Conservation (phyloP, 2,329 filamentous ascomycete species). For the Penicillium aurantiogriseum region DNA sequence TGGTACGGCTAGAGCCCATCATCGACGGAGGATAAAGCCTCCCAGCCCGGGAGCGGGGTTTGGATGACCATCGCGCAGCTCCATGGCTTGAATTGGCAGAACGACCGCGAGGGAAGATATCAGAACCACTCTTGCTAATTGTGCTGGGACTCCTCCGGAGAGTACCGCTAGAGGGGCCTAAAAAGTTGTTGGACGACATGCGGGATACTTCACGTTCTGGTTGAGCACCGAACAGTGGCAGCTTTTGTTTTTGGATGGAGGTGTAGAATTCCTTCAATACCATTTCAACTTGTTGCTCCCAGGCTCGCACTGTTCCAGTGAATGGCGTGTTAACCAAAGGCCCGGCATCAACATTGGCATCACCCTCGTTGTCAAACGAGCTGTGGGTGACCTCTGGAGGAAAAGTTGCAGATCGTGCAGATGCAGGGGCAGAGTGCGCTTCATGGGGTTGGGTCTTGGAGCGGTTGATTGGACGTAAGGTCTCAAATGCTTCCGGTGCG, state of each 20-base stretch:
- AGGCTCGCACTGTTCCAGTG: constrained; percentile 70
- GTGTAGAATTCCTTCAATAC: constrained; percentile 89
- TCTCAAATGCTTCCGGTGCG: constrained; percentile 64
- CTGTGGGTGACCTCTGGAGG: constrained; percentile 15
- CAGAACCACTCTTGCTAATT: constrained; percentile 88
- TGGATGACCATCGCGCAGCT: constrained; percentile 75
- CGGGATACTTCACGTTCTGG: constrained; percentile 41
- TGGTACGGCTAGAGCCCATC: constrained; percentile 87
- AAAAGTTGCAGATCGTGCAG: constrained; percentile 23
- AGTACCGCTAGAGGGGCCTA: constrained; percentile 65
- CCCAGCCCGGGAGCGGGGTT: constrained; percentile 73
- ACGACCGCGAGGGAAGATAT: constrained; percentile 68
- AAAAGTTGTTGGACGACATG: constrained; percentile 58
- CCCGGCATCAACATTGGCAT: constrained; percentile 47
- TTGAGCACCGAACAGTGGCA: constrained; percentile 78
- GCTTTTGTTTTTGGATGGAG: constrained; percentile 81
- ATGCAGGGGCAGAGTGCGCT: constrained; percentile 17
- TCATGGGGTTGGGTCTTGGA: constrained; percentile 43
- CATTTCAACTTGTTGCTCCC: constrained; percentile 86
- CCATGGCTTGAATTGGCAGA: constrained; percentile 62
- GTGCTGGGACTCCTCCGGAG: constrained; percentile 86
- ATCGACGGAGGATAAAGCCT: constrained; percentile 73
- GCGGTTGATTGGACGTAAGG: constrained; percentile 43
- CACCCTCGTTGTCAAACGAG: constrained; percentile 22
- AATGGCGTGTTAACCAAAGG: constrained; percentile 76